These are phyloP conservation scores for Eucalyptus sp. DNA, from an alignment of 345 rosid species.

Conservation along the genomic window DNA sequence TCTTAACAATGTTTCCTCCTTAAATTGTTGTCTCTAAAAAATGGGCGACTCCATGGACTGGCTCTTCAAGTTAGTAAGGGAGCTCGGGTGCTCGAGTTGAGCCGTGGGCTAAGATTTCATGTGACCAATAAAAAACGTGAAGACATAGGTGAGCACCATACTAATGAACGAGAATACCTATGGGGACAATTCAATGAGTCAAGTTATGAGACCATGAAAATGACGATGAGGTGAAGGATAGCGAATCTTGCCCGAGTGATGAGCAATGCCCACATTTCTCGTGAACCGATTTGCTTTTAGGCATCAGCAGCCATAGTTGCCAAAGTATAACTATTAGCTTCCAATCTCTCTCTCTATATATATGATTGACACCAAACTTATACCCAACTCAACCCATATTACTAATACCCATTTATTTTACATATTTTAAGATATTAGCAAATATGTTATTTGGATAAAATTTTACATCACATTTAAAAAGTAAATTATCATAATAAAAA, in stretches of 20 bases:
- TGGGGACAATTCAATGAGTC: not conserved
- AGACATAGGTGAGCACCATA: not conserved
- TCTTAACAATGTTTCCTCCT: not conserved
- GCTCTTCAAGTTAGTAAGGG: not conserved
- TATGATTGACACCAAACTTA: not conserved
- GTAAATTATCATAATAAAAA: not conserved
- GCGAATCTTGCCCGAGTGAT: not conserved
- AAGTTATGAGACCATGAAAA: not conserved
- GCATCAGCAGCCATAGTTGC: not conserved
- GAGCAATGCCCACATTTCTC: not conserved
- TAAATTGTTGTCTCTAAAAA: not conserved
- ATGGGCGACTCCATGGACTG: fast-evolving
- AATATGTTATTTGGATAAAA: not conserved
- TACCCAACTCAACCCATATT: not conserved
- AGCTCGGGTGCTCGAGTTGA: fast-evolving
- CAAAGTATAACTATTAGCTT: not conserved
- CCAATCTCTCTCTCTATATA: not conserved
- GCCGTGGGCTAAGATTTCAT: not conserved
- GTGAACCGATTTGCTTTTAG: not conserved
- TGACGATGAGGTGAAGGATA: not conserved
- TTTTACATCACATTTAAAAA: not conserved
- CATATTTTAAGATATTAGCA: not conserved
- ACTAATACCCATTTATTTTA: not conserved
- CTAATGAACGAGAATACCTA: not conserved
- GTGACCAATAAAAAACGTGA: not conserved